Base-by-base conservation (phyloP, 805 yeast species). In the Wickerhamiella dianesei region DNA sequence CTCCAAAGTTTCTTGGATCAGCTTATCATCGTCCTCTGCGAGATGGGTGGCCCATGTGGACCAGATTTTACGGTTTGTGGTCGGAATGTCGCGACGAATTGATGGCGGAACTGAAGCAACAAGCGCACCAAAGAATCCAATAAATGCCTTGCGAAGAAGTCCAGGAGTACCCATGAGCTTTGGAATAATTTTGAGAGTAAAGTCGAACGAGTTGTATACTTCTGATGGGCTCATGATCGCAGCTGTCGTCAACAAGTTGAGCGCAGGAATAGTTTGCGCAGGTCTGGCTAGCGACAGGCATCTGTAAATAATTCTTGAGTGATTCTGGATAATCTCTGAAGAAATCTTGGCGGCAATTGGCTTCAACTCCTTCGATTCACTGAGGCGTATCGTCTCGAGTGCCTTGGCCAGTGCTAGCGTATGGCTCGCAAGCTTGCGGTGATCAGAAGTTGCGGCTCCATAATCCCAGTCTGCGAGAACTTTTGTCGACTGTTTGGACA, bases 11-110 rank as follows among this genome's bases (percentile, higher is more conserved):
- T 58, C 45, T 0, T 48, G 47, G 12, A 79, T 58, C n/a, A 71
- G 45, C 1, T 65, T 67, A 4, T 63, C 58, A 8, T 77, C 65
- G 58, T 86, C 95, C 19, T 72, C 71, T 29, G 65, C 48, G 50
- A 83, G 59, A 52, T 72, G 73, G 59, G 82, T 83, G 67, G 87
- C 75, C 73, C 88, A 75, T 41, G 74, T 75, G 25, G 76, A 68
- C 69, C 77, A 71, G 32, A 85, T 67, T 57, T 76, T 79, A 6
- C 58, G 55, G 44, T 74, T 68, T 47, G 75, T 75, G 2, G 62
- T 51, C 19, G 89, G 56, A 6, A 85, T 60, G 47, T 82, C 88
- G 55, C 75, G 81, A 58, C 95, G 73, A 19, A 73, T 65, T 19
- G 77, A 56, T 2, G 81, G 67, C 2, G 79, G 65, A 1, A 81